Percentiles rank a stretch among this genome's conserved stretches.
Conservation (phyloP, 2,329 filamentous ascomycete genomes). For the Ophiostoma quercus region DNA sequence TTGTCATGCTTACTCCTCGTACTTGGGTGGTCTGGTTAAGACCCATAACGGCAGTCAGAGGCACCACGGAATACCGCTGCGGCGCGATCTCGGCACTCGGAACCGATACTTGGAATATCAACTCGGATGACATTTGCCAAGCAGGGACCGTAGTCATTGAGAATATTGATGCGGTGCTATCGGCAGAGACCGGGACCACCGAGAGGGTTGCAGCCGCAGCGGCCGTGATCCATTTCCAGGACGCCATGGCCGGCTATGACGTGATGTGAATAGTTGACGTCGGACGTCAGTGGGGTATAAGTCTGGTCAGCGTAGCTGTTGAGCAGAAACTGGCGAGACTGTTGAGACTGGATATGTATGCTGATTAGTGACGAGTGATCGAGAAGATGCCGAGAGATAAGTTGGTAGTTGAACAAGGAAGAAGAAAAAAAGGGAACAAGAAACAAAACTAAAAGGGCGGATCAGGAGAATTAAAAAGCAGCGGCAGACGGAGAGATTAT, state of each 20-base stretch:
- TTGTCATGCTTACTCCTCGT: constrained; percentile 36
- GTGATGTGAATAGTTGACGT: neutral
- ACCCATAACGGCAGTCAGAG: constrained; percentile 41
- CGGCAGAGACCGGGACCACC: constrained; percentile 31
- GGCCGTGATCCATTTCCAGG: constrained; percentile 34
- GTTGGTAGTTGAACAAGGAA: neutral
- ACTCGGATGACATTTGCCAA: constrained; percentile 39
- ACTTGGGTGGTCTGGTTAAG: constrained; percentile 38
- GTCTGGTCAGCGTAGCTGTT: neutral
- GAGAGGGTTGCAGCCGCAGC: constrained; percentile 27
- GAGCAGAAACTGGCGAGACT: neutral
- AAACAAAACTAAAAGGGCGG: neutral
- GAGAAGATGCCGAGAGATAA: neutral
- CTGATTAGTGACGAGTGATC: neutral
- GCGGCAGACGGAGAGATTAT: neutral
- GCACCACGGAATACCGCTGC: constrained; percentile 42
- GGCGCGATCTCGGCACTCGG: constrained; percentile 29
- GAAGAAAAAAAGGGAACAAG: neutral
- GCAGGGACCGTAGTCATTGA: constrained; percentile 35
- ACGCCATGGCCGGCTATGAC: constrained; percentile 31
- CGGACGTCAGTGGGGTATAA: neutral
- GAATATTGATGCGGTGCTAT: constrained; percentile 30
- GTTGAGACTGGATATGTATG: neutral
- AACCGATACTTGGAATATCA: constrained; percentile 39
- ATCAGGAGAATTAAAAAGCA: neutral